Base-by-base conservation (phyloP, 164 flowering plant species). In the Umbellularia californica region DNA sequence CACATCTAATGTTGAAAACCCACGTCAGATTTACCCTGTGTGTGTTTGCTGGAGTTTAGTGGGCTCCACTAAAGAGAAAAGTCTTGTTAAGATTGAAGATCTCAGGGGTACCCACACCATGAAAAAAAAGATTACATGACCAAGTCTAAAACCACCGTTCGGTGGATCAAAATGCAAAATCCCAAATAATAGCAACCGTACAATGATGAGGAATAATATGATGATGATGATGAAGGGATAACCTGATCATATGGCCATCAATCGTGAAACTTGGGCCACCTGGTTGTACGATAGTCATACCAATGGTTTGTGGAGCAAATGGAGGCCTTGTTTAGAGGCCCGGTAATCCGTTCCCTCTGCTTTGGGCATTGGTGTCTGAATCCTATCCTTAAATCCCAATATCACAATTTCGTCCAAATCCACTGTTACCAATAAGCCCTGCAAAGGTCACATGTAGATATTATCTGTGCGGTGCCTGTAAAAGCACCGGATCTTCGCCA, bases 401-500 rank as follows among this genome's bases (percentile, higher is more conserved):
- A 90, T 82, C 74, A 81, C 83, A 87, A 87, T 82, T 50, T 63
- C 70, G 52, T 88, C 92, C 7, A 87, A 71, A 72, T 87, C 90
- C 47, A 87, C 90, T 0, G 76, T 70, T 17, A 82, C 78, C 0
- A 82, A 79, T 22, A 90, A 74, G 2, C 92, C 92, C 25, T 87
- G 90, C 0, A 88, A 65, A 1, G 94, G 94, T 66, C 83, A 81
- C 77, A 81, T 28, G 64, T 82, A 83, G 22, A 85, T 9, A 71
- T 89, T 90, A 14, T 75, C 81, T 0, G 88, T 85, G 9, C 80
- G 88, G 9, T 84, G 83, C 7, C 64, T 27, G 24, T 81, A 80
- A 70, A 35, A 85, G 27, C 90, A 86, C 73, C 70, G 65, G 10
- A 86, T 50, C 68, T 76, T 86, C 62, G 81, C 63, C 23, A 69